These are phyloP conservation scores for Tremellales sp. DNA, from an alignment of 1,284 basidiomycete species.

Conservation along the genomic window DNA sequence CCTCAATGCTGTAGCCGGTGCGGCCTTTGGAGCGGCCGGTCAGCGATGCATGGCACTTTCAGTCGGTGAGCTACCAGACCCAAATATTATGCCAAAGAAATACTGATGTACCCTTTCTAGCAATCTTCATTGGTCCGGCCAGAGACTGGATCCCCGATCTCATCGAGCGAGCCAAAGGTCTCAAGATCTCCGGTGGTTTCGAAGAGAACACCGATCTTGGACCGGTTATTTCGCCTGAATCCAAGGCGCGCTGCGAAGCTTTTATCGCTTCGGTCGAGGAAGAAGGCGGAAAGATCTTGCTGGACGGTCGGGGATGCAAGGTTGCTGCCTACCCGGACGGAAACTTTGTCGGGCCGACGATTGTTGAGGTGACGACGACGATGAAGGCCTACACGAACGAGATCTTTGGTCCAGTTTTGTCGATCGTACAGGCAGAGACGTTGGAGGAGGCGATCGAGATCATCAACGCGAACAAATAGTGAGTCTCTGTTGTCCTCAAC, in stretches of 20 bases:
- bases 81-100: neutral
- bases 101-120: conserved; percentile 7
- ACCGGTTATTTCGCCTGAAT: conserved; percentile 85
- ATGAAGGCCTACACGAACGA: conserved; percentile 94
- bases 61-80: conserved; percentile 57
- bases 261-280: conserved; percentile 76
- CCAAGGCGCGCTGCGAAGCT: conserved; percentile 71
- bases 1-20: conserved; percentile 88
- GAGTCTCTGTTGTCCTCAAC: conserved; percentile 7
- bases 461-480: conserved; percentile 83
- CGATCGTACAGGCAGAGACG: conserved; percentile 74
- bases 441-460: conserved; percentile 88
- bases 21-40: conserved; percentile 95
- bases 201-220: conserved; percentile 83
- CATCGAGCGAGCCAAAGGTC: conserved; percentile 71
- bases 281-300: conserved; percentile 81
- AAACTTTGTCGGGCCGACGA: conserved; percentile 92
- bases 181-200: conserved; percentile 87
- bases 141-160: conserved; percentile 82
- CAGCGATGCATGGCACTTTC: conserved; percentile 96
- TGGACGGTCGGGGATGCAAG: conserved; percentile 73
- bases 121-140: conserved; percentile 76
- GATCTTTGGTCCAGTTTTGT: conserved; percentile 90
- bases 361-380: conserved; percentile 73
- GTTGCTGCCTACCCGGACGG: conserved; percentile 79